These are phyloP conservation scores for Kokia cookei DNA, from an alignment of 441 rosid genomes.

Conservation along the genomic window DNA sequence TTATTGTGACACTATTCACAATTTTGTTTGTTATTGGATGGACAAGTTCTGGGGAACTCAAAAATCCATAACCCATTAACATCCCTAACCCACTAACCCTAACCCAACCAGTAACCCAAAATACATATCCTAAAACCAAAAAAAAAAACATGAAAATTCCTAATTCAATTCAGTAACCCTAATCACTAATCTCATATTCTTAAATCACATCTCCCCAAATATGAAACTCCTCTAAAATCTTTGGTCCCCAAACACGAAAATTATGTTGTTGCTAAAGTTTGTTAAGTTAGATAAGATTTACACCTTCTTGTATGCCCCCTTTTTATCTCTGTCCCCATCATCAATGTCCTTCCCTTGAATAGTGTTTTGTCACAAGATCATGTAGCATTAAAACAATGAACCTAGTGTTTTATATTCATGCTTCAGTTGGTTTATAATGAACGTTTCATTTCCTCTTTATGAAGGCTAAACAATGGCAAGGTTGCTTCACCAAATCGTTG, in stretches of 20 bases:
- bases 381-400: background rate
- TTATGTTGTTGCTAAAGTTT: background rate
- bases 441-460: slow-evolving; percentile 15
- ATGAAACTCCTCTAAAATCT: too few relatives aligned
- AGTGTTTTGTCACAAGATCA: background rate
- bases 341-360: background rate
- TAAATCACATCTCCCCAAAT: too few relatives aligned
- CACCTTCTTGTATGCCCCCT: background rate
- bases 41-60: too few relatives aligned
- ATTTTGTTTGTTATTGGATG: too few relatives aligned
- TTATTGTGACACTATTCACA: too few relatives aligned
- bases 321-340: background rate
- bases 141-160: too few relatives aligned
- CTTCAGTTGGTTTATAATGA: background rate
- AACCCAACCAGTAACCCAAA: too few relatives aligned
- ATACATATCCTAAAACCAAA: too few relatives aligned
- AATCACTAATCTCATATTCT: too few relatives aligned
- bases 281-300: background rate
- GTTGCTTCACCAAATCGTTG: slow-evolving; percentile 25
- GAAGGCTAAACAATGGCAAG: slow-evolving; percentile 21
- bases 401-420: background rate
- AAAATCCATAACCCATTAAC: too few relatives aligned
- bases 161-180: too few relatives aligned
- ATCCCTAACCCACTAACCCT: too few relatives aligned
- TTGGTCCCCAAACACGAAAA: background rate